Evolutionary conservation across 2,329 filamentous ascomycete genomes (phyloP).

Genomic region (Colletotrichum shisoi): DNA sequence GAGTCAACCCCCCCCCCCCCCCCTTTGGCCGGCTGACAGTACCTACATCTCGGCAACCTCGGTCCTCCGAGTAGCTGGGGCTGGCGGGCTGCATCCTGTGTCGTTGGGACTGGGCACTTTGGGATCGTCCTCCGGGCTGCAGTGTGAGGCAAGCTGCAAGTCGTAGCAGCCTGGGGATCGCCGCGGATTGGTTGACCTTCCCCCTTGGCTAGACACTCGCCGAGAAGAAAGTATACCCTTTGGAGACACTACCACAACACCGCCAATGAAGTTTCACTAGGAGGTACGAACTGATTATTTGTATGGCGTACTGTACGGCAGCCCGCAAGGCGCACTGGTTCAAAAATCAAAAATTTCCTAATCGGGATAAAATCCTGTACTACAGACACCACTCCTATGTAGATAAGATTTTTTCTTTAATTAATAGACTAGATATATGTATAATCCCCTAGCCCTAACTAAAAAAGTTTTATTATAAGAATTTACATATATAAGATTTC

Average conservation of each 20-base stretch:
- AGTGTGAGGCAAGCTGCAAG: conserved; percentile 11
- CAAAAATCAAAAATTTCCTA: too few relatives aligned
- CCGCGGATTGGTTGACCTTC: background rate
- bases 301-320: too few relatives aligned
- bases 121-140: conserved; percentile 11
- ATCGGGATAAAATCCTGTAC: too few relatives aligned
- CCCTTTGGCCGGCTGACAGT: background rate
- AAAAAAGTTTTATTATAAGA: too few relatives aligned
- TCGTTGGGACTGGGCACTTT: conserved; percentile 2
- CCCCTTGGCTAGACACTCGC: conserved; percentile 7
- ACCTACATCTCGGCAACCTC: background rate
- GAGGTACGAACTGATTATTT: conserved; percentile 4
- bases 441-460: too few relatives aligned
- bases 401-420: too few relatives aligned
- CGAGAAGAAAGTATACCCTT: background rate
- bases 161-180: conserved; percentile 2
- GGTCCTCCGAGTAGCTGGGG: background rate
- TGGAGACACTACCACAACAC: background rate
- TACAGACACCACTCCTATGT: too few relatives aligned
- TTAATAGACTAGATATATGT: too few relatives aligned
- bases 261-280: background rate
- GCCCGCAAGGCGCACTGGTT: too few relatives aligned
- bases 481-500: too few relatives aligned
- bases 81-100: conserved; percentile 1
- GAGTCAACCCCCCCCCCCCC: background rate